Evolutionary conservation across 768 basidiomycete species (phyloP).

Genomic region (Cystobasidium ongulense): DNA sequence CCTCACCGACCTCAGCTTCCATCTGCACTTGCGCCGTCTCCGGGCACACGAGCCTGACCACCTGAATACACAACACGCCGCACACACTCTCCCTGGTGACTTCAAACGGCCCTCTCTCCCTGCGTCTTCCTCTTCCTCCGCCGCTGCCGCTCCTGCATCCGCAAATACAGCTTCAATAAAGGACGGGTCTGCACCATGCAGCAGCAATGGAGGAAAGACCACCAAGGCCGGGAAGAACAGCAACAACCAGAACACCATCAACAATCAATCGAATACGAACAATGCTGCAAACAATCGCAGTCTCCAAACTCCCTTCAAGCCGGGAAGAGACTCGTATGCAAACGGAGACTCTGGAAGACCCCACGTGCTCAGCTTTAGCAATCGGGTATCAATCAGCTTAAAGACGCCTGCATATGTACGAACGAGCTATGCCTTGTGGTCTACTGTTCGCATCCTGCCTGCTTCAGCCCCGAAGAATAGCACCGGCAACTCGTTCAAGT

Average conservation of each 20-base stretch:
- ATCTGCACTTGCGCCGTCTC: slow-evolving; percentile 79
- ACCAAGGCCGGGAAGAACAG: background rate
- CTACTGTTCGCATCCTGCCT: slow-evolving; percentile 69
- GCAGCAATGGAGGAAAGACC: background rate
- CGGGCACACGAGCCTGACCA: slow-evolving; percentile 51
- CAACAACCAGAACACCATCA: background rate
- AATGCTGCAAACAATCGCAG: background rate
- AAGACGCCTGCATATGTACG: slow-evolving; percentile 84
- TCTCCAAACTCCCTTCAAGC: background rate
- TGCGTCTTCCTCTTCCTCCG: background rate
- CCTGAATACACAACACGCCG: slow-evolving; percentile 29
- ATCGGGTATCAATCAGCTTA: slow-evolving; percentile 81
- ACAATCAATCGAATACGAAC: too few relatives aligned
- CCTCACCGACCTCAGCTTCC: slow-evolving; percentile 95
- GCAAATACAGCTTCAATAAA: slow-evolving; percentile 32
- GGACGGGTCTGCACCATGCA: background rate
- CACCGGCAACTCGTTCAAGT: background rate
- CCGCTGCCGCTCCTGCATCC: slow-evolving; percentile 30
- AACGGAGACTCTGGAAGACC: slow-evolving; percentile 37
- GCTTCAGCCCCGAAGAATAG: slow-evolving; percentile 32
- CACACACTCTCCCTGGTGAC: slow-evolving; percentile 7
- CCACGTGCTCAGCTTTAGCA: slow-evolving; percentile 61
- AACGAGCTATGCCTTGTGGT: slow-evolving; percentile 76
- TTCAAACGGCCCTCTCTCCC: slow-evolving; percentile 6
- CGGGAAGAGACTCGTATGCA: background rate